These are phyloP conservation scores for Agmasoma carcini DNA, from an alignment of 371 early-diverging fungal genomes.

Conservation along the genomic window DNA sequence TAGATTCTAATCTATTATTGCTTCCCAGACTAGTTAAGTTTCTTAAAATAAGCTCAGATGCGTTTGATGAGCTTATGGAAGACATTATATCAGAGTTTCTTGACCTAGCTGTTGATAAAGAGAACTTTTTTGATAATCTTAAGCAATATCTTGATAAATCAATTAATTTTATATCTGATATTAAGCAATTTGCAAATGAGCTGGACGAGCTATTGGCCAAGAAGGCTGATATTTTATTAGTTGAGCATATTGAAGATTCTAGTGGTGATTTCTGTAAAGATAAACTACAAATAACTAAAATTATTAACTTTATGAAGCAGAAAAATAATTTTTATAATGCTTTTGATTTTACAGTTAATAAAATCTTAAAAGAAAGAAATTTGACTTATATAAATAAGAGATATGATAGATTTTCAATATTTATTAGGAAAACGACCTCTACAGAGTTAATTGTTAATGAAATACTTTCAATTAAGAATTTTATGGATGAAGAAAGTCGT, in stretches of 20 bases:
- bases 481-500: constrained; percentile 5
- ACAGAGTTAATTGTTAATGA: neutral
- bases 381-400: neutral
- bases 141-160: constrained; percentile 16
- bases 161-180: constrained; percentile 6
- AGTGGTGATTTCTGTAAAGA: neutral
- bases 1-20: neutral
- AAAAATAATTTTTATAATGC: neutral
- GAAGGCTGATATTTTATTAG: constrained; percentile 17
- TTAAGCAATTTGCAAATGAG: constrained; percentile 19
- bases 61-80: constrained; percentile 20
- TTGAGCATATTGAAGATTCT: neutral
- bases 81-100: constrained; percentile 23
- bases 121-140: neutral
- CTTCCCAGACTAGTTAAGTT: constrained; percentile 3
- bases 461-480: constrained; percentile 1
- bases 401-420: neutral
- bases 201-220: constrained; percentile 32
- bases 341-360: neutral
- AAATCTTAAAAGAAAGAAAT: neutral
- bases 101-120: neutral
- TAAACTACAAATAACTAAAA: neutral
- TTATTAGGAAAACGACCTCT: neutral
- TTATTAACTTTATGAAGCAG: neutral
- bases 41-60: constrained; percentile 8